Evolutionary conservation across 2,329 filamentous ascomycete genomes (phyloP), one percentile per base, ranked within the genome.

Genomic region (Pseudonectria foliicola): DNA sequence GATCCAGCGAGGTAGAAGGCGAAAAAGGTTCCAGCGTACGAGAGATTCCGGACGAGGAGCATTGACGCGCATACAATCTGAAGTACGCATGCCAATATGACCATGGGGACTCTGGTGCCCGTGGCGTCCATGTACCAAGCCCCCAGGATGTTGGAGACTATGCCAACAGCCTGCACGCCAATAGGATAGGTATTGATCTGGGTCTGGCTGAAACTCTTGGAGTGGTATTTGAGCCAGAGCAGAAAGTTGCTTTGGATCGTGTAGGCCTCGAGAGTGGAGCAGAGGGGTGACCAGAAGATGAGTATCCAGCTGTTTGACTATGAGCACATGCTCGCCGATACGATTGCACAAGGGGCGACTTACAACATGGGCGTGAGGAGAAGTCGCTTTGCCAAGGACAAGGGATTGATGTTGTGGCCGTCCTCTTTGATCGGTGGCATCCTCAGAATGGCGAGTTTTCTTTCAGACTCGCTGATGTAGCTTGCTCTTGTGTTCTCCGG

Each of bases 401-500:
- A 40, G 0, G 56, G 53, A 12, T 39, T 39, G 12, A 62, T 55
- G 18, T 59, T 55, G 33, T 62, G 59, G 0, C 57, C 56, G n/a
- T 61, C 58, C 2, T 45, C 38, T 2, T 36, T 47, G 26, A 57
- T 60, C 0, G 53, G 52, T 1, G 59, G 59, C 2, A 61, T 44
- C 5, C 59, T 37, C 8, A 41, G 35, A 1, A 55, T 35, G 2
- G 54, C 55, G 0, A 60, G 39, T 6, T 53, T 40, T 5, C 60
- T 55, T 28, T 66, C 56, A 1, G 50, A 40, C 10, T 55, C 45
- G 0, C 43, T 56, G 6, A 59, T 46, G 32, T 62, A 66, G 14
- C 47, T 55, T 0, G 60, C 61, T 8, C 47, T 51, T 2, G 52
- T 57, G 10, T 43, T 55, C 12, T 63, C 61, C 0, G 71, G 45